Conservation (phyloP, 441 rosid genomes). For the Bocquillonia castaneifolia region DNA sequence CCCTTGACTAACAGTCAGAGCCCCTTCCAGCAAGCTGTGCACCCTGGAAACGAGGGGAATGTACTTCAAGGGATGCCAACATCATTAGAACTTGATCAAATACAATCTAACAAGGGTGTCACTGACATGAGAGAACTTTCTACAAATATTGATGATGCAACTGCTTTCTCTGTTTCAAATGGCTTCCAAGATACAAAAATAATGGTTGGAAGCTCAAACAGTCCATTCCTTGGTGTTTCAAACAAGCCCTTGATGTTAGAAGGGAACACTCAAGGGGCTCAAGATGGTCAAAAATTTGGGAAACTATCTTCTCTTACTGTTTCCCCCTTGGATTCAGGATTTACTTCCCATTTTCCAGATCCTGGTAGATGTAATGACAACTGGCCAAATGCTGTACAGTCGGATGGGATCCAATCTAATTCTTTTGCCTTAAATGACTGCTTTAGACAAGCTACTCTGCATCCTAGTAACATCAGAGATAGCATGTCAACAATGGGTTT, state of each 20-base stretch:
- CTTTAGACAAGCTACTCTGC: constrained; percentile 31
- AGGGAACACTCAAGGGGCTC: constrained; percentile 33
- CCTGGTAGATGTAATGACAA: constrained; percentile 35
- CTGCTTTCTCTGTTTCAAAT: constrained; percentile 33
- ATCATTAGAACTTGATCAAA: constrained; percentile 49
- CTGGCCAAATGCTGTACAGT: constrained; percentile 46
- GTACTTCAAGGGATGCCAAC: constrained; percentile 65
- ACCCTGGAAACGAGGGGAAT: constrained; percentile 37
- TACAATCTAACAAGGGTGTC: constrained; percentile 39
- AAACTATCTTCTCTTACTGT: constrained; percentile 31
- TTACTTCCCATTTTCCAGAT: constrained; percentile 37
- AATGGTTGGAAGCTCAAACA: constrained; percentile 36
- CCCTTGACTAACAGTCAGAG: constrained; percentile 27
- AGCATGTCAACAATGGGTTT: constrained; percentile 37
- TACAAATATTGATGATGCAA: constrained; percentile 24
- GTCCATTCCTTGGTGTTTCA: constrained; percentile 29
- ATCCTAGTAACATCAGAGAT: constrained; percentile 30
- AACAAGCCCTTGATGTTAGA: constrained; percentile 41
- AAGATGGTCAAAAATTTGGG: constrained; percentile 28
- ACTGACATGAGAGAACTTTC: constrained; percentile 32
- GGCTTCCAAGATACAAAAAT: constrained; percentile 33
- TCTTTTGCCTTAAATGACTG: constrained; percentile 27
- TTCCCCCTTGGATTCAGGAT: constrained; percentile 32
- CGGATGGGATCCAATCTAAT: constrained; percentile 30
- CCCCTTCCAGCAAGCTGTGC: constrained; percentile 40